These are phyloP conservation scores for Cladosporium sp. DNA, from an alignment of 2,329 filamentous ascomycete species.

Conservation along the genomic window DNA sequence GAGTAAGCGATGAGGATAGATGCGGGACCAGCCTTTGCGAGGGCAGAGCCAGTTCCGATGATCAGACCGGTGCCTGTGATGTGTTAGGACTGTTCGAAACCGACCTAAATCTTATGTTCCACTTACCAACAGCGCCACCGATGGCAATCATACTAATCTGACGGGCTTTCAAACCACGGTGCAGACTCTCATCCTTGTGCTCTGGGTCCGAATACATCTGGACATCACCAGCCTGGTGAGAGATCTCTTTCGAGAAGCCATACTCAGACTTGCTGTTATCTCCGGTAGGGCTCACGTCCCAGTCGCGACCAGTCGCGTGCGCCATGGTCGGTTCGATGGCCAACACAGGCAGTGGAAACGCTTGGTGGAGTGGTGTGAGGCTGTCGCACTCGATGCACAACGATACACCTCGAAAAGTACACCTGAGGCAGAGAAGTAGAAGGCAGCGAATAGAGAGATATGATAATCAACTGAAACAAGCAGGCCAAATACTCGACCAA, in stretches of 20 bases:
- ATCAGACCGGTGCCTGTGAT: slow-evolving; percentile 58
- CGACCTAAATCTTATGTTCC: not conserved
- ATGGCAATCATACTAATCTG: slow-evolving; percentile 65
- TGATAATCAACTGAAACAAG: not conserved
- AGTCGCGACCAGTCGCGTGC: slow-evolving; percentile 4
- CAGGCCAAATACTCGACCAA: not conserved
- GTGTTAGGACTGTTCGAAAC: not conserved
- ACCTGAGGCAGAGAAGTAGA: not conserved
- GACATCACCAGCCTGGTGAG: not conserved
- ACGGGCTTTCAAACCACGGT: slow-evolving; percentile 51
- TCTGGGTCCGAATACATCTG: slow-evolving; percentile 11
- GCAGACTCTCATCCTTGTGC: slow-evolving; percentile 35
- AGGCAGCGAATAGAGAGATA: not conserved
- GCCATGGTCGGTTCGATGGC: slow-evolving; percentile 2
- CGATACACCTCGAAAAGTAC: not conserved
- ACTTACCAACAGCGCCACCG: slow-evolving; percentile 63
- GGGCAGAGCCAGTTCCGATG: slow-evolving; percentile 57
- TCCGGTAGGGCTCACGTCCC: not conserved
- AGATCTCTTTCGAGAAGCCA: slow-evolving; percentile 5
- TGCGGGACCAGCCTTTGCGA: slow-evolving; percentile 52
- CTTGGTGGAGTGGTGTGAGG: not conserved
- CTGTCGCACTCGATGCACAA: not conserved
- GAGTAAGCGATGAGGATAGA: slow-evolving; percentile 69
- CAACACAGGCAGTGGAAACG: not conserved
- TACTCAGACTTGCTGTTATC: slow-evolving; percentile 7